Evolutionary conservation across 257 asterid genomes (phyloP), one percentile per base, ranked within the genome.

Genomic region (Plantago ovata): DNA sequence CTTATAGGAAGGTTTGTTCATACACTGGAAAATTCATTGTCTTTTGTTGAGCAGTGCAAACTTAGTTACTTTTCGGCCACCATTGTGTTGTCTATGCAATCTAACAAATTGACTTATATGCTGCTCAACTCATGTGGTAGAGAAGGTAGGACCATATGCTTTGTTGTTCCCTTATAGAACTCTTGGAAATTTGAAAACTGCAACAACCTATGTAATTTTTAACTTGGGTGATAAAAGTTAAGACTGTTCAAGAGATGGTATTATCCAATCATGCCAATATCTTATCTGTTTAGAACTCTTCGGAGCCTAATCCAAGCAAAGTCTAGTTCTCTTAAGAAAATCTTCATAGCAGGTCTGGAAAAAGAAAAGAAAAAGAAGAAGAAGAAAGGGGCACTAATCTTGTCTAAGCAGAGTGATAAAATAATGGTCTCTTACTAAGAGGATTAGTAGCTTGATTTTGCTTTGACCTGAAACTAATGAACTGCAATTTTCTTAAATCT

Each of bases 1-100:
- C 95, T 60, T 93, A 93, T 77, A 82, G 97, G 76, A 93, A 93
- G 98, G 98, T 92, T 58, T 58, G 75, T 75, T 45, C 15, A 18
- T 50, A 36, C 56, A 50, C 56, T 22, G 10, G 18, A 36, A 50
- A 15, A 50, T 50, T 19, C 19, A 12, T 32, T 19, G 22, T 50
- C 38, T 28, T 6, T 28, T 2, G 3, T 2, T 28, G 3, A 28
- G 33, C 6, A 28, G 33, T 28, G 6, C 33, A 28, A 28, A 6
- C n/a, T n/a, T 6, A 28, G 18, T 42, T 23, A 14, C 39, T 36
- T 43, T 38, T 33, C 24, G 15, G 48, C 61, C 49, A 60, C 64
- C 47, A 15, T 18, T 20, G 32, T 57, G 53, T 51, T 56, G 56
- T 47, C 11, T 48, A 28, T 38, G 28, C 62, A 51, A 45, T 13